Evolutionary conservation across 805 yeast species (phyloP).

Genomic region (Lachancea sp.): DNA sequence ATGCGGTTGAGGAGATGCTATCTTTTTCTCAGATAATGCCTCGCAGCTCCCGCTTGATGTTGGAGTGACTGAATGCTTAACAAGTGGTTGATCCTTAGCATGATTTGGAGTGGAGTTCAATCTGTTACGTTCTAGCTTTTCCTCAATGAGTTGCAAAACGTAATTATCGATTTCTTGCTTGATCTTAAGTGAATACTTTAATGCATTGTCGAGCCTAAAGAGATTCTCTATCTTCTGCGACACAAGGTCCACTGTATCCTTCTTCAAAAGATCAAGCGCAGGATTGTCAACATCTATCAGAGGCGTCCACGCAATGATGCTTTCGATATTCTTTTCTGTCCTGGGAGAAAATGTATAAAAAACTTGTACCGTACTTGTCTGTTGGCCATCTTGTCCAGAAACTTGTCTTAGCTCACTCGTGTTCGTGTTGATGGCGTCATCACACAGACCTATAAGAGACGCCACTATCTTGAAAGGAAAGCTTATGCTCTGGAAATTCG

Average conservation of each 20-base stretch:
- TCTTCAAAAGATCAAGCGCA: constrained; percentile 54
- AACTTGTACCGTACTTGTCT: constrained; percentile 8
- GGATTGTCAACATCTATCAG: constrained; percentile 38
- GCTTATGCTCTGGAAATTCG: constrained; percentile 37
- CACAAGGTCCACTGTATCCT: constrained; percentile 59
- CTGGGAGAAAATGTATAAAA: constrained; percentile 48
- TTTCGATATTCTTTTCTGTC: constrained; percentile 49
- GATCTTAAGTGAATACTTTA: constrained; percentile 68
- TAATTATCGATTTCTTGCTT: constrained; percentile 70
- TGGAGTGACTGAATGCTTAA: not conserved
- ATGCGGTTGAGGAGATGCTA: constrained; percentile 26
- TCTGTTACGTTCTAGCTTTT: constrained; percentile 50
- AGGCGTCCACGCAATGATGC: constrained; percentile 33
- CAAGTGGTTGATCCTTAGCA: not conserved
- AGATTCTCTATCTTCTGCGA: constrained; percentile 64
- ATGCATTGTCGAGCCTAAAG: constrained; percentile 62
- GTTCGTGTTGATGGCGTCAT: constrained; percentile 66
- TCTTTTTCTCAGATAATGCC: constrained; percentile 9
- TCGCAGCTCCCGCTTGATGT: not conserved
- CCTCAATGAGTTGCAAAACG: constrained; percentile 56
- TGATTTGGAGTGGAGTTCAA: constrained; percentile 11
- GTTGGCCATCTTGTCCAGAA: constrained; percentile 9
- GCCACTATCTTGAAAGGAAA: constrained; percentile 61
- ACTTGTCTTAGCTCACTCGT: constrained; percentile 51
- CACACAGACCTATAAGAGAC: constrained; percentile 57